A percentile compares a stretch with the other conserved stretches of the same genome.
Evolutionary conservation across 495 filamentous ascomycete genomes (phyloP).

Genomic region (Penicillium turbatum): DNA sequence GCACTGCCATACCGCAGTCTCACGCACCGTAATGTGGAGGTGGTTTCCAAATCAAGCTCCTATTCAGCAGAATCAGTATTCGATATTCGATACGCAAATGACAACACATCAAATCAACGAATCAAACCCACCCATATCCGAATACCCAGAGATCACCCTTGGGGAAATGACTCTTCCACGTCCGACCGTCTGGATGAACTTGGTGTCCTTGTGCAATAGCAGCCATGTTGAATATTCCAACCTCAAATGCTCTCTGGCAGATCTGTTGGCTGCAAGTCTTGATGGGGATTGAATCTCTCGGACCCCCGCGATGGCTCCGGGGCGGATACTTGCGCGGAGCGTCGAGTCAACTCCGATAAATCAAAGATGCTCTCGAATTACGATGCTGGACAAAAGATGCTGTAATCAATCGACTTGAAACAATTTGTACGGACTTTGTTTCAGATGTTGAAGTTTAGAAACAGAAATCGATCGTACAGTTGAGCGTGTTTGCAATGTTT

Average conservation of each 20-base stretch:
- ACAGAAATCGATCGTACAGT: background rate
- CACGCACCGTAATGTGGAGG: slow-evolving; percentile 86
- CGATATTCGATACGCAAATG: background rate
- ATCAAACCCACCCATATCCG: slow-evolving; percentile 73
- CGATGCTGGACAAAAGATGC: background rate
- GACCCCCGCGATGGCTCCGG: background rate
- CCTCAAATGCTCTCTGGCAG: background rate
- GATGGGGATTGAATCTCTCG: background rate
- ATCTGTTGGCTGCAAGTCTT: background rate
- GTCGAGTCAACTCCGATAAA: background rate
- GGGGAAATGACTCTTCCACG: slow-evolving; percentile 43
- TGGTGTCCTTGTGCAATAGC: slow-evolving; percentile 22
- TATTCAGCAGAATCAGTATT: slow-evolving; percentile 29
- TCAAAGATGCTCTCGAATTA: too few species aligned
- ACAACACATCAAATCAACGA: background rate
- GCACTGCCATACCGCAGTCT: background rate
- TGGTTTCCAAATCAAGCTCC: slow-evolving; percentile 97
- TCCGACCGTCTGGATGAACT: slow-evolving; percentile 32
- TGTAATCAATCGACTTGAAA: background rate
- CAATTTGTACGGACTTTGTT: background rate
- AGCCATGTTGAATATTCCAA: slow-evolving; percentile 14
- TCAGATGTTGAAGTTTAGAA: background rate
- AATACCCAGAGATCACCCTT: slow-evolving; percentile 78
- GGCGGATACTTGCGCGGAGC: background rate
- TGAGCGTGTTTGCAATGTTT: slow-evolving; percentile 4